Evolutionary conservation across 108 stramenopile genomes (phyloP).

Genomic region (Ochromonas danica): DNA sequence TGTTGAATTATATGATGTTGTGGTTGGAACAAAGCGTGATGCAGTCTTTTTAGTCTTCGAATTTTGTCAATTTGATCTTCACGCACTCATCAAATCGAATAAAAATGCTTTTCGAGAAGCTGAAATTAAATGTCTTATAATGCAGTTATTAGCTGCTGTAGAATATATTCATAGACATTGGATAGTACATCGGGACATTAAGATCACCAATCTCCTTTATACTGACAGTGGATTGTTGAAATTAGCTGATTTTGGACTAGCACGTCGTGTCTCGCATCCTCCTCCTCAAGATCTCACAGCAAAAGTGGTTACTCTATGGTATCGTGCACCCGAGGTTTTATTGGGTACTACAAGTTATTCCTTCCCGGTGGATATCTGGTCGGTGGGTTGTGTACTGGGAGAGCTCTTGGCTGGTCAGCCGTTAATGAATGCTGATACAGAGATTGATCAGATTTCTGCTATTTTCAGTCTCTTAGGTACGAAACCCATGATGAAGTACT

Average conservation of each 20-base stretch:
- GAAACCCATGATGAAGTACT: slow-evolving; percentile 58
- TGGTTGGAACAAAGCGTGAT: slow-evolving; percentile 42
- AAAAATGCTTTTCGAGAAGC: slow-evolving; percentile 44
- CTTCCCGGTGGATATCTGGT: slow-evolving; percentile 88
- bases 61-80: slow-evolving; percentile 59
- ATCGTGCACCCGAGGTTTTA: slow-evolving; percentile 94
- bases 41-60: slow-evolving; percentile 57
- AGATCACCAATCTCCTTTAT: slow-evolving; percentile 60
- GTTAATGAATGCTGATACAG: slow-evolving; percentile 16
- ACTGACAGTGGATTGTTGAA: slow-evolving; percentile 66
- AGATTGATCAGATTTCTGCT: slow-evolving; percentile 10
- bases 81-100: slow-evolving; percentile 42
- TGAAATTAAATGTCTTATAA: slow-evolving; percentile 49
- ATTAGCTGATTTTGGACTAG: slow-evolving; percentile 95
- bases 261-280: slow-evolving; percentile 71
- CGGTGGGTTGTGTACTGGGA: slow-evolving; percentile 94
- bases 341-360: slow-evolving; percentile 80
- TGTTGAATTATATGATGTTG: slow-evolving; percentile 51
- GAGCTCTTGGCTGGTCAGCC: slow-evolving; percentile 71
- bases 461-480: slow-evolving; percentile 36
- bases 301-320: slow-evolving; percentile 97
- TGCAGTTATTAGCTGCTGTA: slow-evolving; percentile 78
- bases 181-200: slow-evolving; percentile 79
- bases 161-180: slow-evolving; percentile 89
- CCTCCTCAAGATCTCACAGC: slow-evolving; percentile 78